Evolutionary conservation across 805 yeast genomes (phyloP).

Genomic region (Zygosaccharomyces kombuchaensis): DNA sequence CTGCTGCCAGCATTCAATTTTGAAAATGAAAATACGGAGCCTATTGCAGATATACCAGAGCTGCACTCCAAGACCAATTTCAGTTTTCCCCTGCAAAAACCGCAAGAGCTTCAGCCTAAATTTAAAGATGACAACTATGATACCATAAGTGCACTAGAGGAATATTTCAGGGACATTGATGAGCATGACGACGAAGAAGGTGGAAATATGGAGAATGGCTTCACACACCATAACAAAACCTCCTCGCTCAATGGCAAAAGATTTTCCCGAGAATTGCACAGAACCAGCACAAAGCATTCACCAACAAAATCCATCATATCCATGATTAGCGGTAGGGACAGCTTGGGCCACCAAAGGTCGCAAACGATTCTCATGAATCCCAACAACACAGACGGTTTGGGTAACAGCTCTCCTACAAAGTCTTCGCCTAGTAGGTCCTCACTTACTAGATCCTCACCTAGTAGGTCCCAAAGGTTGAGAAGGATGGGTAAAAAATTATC

Average conservation of each 20-base stretch:
- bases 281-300: constrained; percentile 26
- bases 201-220: constrained; percentile 24
- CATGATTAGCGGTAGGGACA: constrained; percentile 22
- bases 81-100: constrained; percentile 20
- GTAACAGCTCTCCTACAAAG: constrained; percentile 18
- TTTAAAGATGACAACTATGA: constrained; percentile 12
- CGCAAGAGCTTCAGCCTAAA: not conserved
- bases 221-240: constrained; percentile 21
- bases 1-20: constrained; percentile 21
- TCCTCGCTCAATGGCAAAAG: constrained; percentile 15
- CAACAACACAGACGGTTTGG: constrained; percentile 11
- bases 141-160: constrained; percentile 30
- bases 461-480: constrained; percentile 26
- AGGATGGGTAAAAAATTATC: constrained; percentile 32
- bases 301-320: constrained; percentile 35
- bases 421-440: constrained; percentile 31
- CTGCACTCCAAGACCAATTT: constrained; percentile 14
- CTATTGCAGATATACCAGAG: not conserved
- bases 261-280: constrained; percentile 15
- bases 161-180: constrained; percentile 21
- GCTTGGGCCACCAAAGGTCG: constrained; percentile 17
- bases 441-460: constrained; percentile 29
- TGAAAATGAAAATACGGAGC: constrained; percentile 2
- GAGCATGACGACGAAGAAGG: constrained; percentile 12
- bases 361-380: constrained; percentile 10